Conservation (phyloP, 78 protist species). For the Dictyostelium capitatum region DNA sequence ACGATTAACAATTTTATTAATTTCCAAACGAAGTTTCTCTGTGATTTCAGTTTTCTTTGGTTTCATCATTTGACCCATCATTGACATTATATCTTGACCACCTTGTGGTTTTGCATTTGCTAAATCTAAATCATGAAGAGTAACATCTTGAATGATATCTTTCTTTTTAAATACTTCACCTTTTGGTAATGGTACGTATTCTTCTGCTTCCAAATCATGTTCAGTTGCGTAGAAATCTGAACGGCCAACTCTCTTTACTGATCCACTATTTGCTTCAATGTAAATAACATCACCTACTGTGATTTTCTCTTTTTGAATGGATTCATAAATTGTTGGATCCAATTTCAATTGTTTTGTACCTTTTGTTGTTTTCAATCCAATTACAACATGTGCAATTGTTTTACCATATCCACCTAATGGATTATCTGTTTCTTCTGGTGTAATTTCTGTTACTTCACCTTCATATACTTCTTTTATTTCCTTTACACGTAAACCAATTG, state of each 20-base stretch:
- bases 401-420: slow-evolving; percentile 98
- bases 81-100: slow-evolving; percentile 98
- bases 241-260: slow-evolving; percentile 99
- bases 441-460: slow-evolving; percentile 99
- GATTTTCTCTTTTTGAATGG: slow-evolving; percentile 98
- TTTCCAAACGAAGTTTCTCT: slow-evolving; percentile 99
- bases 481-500: slow-evolving; percentile 99
- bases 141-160: slow-evolving; percentile 97
- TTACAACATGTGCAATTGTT: slow-evolving; percentile 95
- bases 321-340: slow-evolving; percentile 98
- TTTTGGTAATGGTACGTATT: slow-evolving; percentile 99
- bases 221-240: slow-evolving; percentile 97
- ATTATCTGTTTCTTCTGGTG: slow-evolving; percentile 98
- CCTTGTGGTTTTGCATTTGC: slow-evolving; percentile 99
- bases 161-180: slow-evolving; percentile 99
- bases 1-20: slow-evolving; percentile 99
- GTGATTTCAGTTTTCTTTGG: slow-evolving; percentile 99
- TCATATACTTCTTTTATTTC: slow-evolving; percentile 99
- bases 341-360: slow-evolving; percentile 98
- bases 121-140: slow-evolving; percentile 99
- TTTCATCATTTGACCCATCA: slow-evolving; percentile 98
- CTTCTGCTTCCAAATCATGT: slow-evolving; percentile 99
- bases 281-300: slow-evolving; percentile 98
- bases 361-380: slow-evolving; percentile 90
- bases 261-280: slow-evolving; percentile 98